Evolutionary conservation across 345 rosid genomes (phyloP).

Genomic region (Leavenworthia alabamica): DNA sequence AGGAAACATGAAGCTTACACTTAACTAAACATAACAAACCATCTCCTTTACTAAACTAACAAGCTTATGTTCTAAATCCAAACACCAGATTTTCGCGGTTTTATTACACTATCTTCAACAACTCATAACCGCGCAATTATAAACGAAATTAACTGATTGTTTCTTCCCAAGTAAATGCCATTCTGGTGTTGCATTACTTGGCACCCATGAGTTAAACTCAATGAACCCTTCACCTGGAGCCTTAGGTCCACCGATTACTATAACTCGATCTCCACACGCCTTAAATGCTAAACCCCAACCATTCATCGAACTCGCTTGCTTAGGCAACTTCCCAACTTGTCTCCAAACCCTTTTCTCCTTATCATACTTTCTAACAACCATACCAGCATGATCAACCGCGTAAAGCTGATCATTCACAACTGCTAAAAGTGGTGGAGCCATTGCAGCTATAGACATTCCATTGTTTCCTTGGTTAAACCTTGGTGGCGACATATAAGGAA

Average conservation of each 20-base stretch:
- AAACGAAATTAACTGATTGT: constrained; percentile 53
- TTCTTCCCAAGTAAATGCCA: constrained; percentile 60
- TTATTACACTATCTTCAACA: constrained; percentile 36
- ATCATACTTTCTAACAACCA: constrained; percentile 53
- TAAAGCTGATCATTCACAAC: constrained; percentile 69
- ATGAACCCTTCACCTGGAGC: constrained; percentile 39
- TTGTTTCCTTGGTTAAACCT: constrained; percentile 16
- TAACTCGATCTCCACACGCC: constrained; percentile 60
- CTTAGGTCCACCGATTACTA: constrained; percentile 61
- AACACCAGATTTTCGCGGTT: neutral
- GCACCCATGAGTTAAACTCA: constrained; percentile 74
- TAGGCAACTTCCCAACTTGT: constrained; percentile 52
- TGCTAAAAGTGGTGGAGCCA: constrained; percentile 78
- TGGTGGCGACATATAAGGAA: constrained; percentile 57
- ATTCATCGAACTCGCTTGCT: constrained; percentile 43
- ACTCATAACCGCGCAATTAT: constrained; percentile 81
- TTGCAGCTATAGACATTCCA: constrained; percentile 31
- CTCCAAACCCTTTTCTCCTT: constrained; percentile 47
- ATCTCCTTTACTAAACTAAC: constrained; percentile 7
- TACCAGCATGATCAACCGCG: constrained; percentile 52
- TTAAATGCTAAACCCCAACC: constrained; percentile 92
- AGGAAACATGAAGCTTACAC: constrained; percentile 23
- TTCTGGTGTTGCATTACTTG: constrained; percentile 44
- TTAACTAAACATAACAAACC: constrained; percentile 11
- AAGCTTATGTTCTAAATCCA: constrained; percentile 3